Evolutionary conservation across 371 early-diverging fungal genomes (phyloP).

Genomic region (Blakeslea trispora): DNA sequence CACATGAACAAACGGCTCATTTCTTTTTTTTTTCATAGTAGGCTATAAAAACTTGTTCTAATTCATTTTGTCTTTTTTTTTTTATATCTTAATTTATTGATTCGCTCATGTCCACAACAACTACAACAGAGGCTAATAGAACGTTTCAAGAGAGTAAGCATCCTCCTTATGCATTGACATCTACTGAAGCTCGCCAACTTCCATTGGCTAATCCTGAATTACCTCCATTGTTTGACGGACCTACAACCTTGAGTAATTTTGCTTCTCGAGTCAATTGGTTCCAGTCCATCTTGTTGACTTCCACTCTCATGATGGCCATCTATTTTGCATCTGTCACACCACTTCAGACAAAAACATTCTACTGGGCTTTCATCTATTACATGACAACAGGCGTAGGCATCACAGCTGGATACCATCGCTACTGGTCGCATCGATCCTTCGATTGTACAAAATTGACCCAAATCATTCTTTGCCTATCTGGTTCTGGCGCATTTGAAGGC

Average conservation of each 20-base stretch:
- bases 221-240: conserved; percentile 59
- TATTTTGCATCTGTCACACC: conserved; percentile 74
- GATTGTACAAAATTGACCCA: conserved; percentile 57
- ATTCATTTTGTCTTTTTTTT: no score
- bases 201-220: conserved; percentile 34
- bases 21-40: no score
- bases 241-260: conserved; percentile 53
- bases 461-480: conserved; percentile 62
- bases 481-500: conserved; percentile 80
- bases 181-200: conserved; percentile 42
- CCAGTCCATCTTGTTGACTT: conserved; percentile 68
- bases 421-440: conserved; percentile 79
- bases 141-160: conserved; percentile 6
- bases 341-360: conserved; percentile 67
- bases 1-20: no score
- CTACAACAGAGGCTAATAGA: no score
- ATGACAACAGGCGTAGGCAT: conserved; percentile 71
- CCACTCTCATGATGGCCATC: conserved; percentile 82
- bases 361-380: conserved; percentile 82
- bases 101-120: conserved; percentile 11
- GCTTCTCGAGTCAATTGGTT: conserved; percentile 77
- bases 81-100: no score
- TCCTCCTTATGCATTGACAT: conserved; percentile 40
- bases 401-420: conserved; percentile 72
- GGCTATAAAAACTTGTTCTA: no score